Base-by-base conservation (phyloP, 495 filamentous ascomycete species). In the Aspergillus sclerotioniger region DNA sequence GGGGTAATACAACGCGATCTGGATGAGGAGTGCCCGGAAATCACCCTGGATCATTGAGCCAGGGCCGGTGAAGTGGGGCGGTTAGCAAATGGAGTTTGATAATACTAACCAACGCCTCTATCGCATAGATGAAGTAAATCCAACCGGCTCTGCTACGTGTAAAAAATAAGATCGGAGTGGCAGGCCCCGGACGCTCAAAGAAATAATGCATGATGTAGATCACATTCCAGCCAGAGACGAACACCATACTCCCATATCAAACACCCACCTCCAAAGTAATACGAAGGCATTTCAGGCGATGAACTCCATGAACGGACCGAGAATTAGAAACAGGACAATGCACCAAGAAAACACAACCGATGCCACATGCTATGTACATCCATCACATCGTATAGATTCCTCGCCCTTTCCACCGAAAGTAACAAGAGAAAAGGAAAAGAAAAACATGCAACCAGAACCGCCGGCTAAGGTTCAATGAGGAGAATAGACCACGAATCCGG, bases 201-300 rank as follows among this genome's bases (percentile, higher is more conserved):
- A 49, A 17, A 32, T 10, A 53, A 53, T 48, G 31, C 28, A 43
- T 41, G 39, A 45, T 28, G 44, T 39, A 43, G 44, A 58, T 64
- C 50, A 55, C 43, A 61, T 61, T 64, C 58, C 55, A 51, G 37
- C 60, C 63, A 37, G 44, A 45, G 57, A 43, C 16, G 48, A 68
- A 66, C 66, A 68, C 66, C 66, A 57, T 65, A 64, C 66, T 64
- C 66, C 62, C 56, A 51, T 58, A 57, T 46, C 54, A 51, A 66
- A 62, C 58, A 61, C 58, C 60, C 53, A 47, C 58, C 56, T 61
- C 54, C 62, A 55, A 60, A 57, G 55, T 47, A 55, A 63, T 57
- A 39, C 43, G 43, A 63, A 54, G 52, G 51, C 50, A 59, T 43
- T 55, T 54, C 44, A 55, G 60, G 47, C 50, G 48, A 59, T 41